phyloP scores from a whole-genome alignment of 176 grass and related monocot genomes.

The Ensete ventricosum region DNA sequence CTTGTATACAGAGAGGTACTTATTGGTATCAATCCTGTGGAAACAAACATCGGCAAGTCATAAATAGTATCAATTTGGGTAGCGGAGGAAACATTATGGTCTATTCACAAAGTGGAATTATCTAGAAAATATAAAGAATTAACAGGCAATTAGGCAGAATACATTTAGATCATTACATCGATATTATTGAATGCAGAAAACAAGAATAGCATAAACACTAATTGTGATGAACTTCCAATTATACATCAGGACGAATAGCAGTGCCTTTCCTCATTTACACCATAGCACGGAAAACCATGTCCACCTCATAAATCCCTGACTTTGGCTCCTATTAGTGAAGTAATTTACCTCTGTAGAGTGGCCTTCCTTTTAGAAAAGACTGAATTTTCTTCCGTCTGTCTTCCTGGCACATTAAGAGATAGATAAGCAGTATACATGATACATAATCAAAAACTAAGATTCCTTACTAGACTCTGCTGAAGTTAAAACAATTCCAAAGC shows the following conservation, averaged over 20 bases:
- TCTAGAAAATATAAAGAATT: background rate
- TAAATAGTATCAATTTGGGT: conserved; percentile 5
- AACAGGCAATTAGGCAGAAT: background rate
- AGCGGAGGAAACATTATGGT: background rate
- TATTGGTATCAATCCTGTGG: conserved; percentile 47
- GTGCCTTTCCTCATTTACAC: too few relatives aligned
- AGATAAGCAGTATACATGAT: conserved; percentile 19
- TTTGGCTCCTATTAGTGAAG: conserved; percentile 1
- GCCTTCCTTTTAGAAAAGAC: conserved; percentile 23
- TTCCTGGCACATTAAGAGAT: conserved; percentile 36
- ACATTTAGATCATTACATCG: background rate
- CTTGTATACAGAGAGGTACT: conserved; percentile 51
- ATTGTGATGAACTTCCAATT: too few relatives aligned
- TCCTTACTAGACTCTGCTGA: conserved; percentile 35
- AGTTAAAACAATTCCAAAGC: conserved; percentile 58
- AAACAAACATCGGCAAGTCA: conserved; percentile 7
- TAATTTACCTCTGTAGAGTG: conserved; percentile 41
- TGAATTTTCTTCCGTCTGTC: conserved; percentile 28
- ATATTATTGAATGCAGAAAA: too few relatives aligned
- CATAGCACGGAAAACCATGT: too few relatives aligned
- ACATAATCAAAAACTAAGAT: background rate
- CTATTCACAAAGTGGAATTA: background rate
- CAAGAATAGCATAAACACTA: too few relatives aligned
- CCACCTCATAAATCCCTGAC: too few relatives aligned
- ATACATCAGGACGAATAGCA: too few relatives aligned